Percentiles rank a stretch among this genome's conserved stretches.
Conservation (phyloP, 768 basidiomycete genomes). For the Auriscalpium microsporum region DNA sequence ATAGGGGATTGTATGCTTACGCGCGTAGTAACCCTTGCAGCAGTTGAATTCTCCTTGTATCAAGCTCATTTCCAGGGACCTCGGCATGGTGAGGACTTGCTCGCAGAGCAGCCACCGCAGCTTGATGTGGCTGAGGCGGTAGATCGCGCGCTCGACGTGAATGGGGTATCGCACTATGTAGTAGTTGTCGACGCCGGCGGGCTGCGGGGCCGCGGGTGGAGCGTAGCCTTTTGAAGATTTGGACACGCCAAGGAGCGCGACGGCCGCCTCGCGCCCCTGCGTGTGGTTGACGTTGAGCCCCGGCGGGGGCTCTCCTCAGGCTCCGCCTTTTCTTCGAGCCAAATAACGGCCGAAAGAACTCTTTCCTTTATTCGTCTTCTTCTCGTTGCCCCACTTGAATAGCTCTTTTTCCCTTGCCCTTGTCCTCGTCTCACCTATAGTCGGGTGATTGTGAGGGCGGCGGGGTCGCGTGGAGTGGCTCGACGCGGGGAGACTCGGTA, state of each 20-base stretch:
- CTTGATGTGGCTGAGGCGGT: constrained; percentile 96
- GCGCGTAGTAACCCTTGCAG: too few species aligned
- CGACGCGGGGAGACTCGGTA: constrained; percentile 14
- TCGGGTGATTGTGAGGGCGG: constrained; percentile 14
- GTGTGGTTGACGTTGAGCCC: constrained; percentile 25
- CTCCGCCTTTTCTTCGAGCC: constrained; percentile 83
- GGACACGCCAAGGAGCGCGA: constrained; percentile 75
- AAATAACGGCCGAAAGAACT: constrained; percentile 90
- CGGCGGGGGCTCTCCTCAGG: constrained; percentile 54
- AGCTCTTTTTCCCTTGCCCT: constrained; percentile 59
- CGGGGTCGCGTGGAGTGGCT: constrained; percentile 3
- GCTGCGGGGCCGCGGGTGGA: constrained; percentile 53
- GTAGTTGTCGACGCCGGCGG: constrained; percentile 32
- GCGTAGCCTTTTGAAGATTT: constrained; percentile 66
- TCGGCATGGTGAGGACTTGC: constrained; percentile 88
- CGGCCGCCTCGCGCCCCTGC: constrained; percentile 80
- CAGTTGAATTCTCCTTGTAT: too few species aligned
- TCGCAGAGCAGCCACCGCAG: constrained; percentile 92
- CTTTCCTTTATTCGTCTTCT: constrained; percentile 43
- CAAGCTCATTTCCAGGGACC: too few species aligned
- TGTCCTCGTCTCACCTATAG: constrained; percentile 43
- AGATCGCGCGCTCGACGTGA: constrained; percentile 97
- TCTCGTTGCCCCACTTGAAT: constrained; percentile 33
- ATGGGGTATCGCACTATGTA: constrained; percentile 95
- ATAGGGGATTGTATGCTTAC: too few species aligned